Evolutionary conservation across 2,329 filamentous ascomycete genomes (phyloP).

Genomic region (Cadophora malorum): DNA sequence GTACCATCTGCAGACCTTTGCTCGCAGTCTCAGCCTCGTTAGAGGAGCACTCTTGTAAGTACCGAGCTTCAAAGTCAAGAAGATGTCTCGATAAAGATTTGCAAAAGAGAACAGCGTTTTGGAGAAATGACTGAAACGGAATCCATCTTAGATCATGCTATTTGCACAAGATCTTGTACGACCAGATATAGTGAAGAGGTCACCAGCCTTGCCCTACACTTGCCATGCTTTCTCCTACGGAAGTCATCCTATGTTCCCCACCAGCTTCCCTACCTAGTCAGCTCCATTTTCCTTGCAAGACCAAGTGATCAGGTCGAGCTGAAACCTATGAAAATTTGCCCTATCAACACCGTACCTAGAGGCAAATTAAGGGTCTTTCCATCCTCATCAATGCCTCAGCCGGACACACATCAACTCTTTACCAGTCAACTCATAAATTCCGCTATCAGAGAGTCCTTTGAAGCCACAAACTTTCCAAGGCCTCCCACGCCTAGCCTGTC

Average conservation of each 20-base stretch:
- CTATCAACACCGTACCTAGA: neutral
- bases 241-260: neutral
- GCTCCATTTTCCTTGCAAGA: neutral
- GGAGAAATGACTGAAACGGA: no score
- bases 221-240: neutral
- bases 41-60: neutral
- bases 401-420: neutral
- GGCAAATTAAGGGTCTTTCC: neutral
- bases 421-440: neutral
- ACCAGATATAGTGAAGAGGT: neutral
- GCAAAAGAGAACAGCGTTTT: neutral
- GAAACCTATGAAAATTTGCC: constrained; percentile 3
- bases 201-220: neutral
- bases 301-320: neutral
- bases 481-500: constrained; percentile 1
- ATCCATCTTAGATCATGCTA: neutral
- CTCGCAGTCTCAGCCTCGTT: neutral
- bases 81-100: neutral
- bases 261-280: neutral
- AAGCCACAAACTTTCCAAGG: neutral
- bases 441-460: neutral
- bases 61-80: neutral
- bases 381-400: neutral
- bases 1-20: no score
- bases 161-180: neutral